These are phyloP conservation scores for Cenchrus americanus DNA, from an alignment of 176 grass and related monocot genomes.

Conservation along the genomic window DNA sequence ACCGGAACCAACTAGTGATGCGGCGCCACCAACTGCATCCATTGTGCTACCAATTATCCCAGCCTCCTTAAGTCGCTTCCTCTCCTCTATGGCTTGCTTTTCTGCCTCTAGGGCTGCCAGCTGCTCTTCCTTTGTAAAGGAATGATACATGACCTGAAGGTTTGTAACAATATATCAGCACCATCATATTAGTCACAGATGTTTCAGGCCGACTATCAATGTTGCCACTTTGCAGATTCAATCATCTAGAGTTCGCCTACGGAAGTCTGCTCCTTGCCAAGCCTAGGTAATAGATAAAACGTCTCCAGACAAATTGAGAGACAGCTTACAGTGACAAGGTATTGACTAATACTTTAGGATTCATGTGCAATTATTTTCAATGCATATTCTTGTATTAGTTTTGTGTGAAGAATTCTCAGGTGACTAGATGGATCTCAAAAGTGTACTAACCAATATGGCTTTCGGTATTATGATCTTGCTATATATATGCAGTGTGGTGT, in stretches of 20 bases:
- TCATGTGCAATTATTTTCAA: neutral
- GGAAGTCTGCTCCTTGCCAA: neutral
- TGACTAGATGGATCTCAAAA: neutral
- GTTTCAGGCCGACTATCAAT: neutral
- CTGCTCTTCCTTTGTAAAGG: conserved; percentile 85
- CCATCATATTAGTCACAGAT: neutral
- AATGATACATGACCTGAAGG: conserved; percentile 68
- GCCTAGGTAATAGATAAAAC: neutral
- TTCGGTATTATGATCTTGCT: neutral
- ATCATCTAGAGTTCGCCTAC: neutral
- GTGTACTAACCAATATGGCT: neutral
- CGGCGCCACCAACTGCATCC: conserved; percentile 88
- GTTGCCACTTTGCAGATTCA: neutral
- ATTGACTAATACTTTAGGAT: neutral
- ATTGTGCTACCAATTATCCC: conserved; percentile 92
- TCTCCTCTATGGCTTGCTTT: conserved; percentile 79
- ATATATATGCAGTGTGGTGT: neutral
- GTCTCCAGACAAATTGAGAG: neutral
- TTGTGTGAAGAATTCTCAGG: neutral
- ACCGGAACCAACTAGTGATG: conserved; percentile 79
- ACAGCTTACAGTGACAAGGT: neutral
- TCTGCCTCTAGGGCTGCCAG: conserved; percentile 66
- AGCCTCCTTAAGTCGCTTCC: conserved; percentile 77
- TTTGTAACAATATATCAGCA: conserved; percentile 25
- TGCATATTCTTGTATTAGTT: neutral